phyloP scores from a whole-genome alignment of 1,284 basidiomycete genomes.

The Puccinia coronata region DNA sequence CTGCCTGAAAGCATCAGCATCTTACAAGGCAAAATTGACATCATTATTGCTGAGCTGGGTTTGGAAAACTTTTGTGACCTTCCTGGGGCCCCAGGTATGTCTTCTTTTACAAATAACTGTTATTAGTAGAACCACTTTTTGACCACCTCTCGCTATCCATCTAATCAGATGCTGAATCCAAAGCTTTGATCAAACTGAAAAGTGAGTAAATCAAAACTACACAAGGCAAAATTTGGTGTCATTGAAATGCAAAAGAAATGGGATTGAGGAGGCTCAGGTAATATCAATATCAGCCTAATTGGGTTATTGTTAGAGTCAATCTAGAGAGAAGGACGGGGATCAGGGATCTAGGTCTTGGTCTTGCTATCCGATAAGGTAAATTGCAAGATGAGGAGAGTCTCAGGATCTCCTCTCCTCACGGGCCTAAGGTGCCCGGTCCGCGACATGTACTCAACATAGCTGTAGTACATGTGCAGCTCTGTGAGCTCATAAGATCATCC shows the following conservation, averaged over 20 bases:
- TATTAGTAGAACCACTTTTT: not conserved
- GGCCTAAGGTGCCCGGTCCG: too few species aligned
- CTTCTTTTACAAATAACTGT: not conserved
- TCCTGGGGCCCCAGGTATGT: not conserved
- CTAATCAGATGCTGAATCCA: not conserved
- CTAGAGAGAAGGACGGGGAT: too few species aligned
- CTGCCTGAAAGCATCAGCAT: not conserved
- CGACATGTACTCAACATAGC: too few species aligned
- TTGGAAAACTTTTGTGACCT: not conserved
- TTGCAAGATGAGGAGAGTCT: too few species aligned
- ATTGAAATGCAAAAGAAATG: constrained; percentile 19
- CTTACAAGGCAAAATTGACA: not conserved
- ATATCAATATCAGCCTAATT: not conserved
- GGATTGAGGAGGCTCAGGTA: not conserved
- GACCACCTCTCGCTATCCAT: too few species aligned
- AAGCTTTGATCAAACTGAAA: constrained; percentile 15
- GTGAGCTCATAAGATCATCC: too few species aligned
- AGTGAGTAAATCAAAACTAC: not conserved
- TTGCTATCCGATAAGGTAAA: too few species aligned
- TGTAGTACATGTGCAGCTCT: too few species aligned
- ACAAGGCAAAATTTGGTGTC: constrained; percentile 1
- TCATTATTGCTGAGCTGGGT: not conserved
- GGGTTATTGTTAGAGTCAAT: too few species aligned
- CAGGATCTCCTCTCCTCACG: too few species aligned
- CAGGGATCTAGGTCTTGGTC: too few species aligned